phyloP scores from a whole-genome alignment of 441 rosid genomes.

The Theobroma grandiflorum region DNA sequence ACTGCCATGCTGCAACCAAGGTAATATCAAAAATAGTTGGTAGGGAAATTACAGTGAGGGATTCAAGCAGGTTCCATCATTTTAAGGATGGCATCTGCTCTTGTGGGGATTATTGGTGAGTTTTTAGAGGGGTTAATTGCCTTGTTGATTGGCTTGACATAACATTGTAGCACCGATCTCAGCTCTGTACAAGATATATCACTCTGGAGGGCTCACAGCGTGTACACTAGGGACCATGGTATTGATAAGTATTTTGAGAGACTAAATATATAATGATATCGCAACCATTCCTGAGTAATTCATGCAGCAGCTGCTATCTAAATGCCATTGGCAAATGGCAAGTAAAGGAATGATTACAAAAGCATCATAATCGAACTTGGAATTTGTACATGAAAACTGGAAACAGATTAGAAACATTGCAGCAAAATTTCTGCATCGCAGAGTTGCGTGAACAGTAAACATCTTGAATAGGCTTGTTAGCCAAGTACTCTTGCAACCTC shows the following conservation, averaged over 20 bases:
- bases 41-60: slow-evolving; percentile 79
- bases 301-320: neutral
- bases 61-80: slow-evolving; percentile 84
- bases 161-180: neutral
- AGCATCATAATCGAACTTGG: neutral
- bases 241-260: neutral
- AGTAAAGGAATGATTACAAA: neutral
- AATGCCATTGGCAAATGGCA: neutral
- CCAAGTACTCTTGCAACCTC: neutral
- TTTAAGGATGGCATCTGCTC: slow-evolving; percentile 77
- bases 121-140: neutral
- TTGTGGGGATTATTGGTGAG: slow-evolving; percentile 82
- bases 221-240: neutral
- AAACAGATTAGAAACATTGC: neutral
- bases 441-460: neutral
- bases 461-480: neutral
- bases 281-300: neutral
- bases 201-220: neutral
- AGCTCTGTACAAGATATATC: neutral
- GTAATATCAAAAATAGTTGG: slow-evolving; percentile 65
- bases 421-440: neutral
- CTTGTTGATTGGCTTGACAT: slow-evolving; percentile 7
- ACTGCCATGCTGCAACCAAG: slow-evolving; percentile 84
- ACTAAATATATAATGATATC: neutral
- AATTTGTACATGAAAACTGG: neutral